Base-by-base conservation (phyloP, 2,329 filamentous ascomycete genomes). In the Ceratocystis eucalypticola region DNA sequence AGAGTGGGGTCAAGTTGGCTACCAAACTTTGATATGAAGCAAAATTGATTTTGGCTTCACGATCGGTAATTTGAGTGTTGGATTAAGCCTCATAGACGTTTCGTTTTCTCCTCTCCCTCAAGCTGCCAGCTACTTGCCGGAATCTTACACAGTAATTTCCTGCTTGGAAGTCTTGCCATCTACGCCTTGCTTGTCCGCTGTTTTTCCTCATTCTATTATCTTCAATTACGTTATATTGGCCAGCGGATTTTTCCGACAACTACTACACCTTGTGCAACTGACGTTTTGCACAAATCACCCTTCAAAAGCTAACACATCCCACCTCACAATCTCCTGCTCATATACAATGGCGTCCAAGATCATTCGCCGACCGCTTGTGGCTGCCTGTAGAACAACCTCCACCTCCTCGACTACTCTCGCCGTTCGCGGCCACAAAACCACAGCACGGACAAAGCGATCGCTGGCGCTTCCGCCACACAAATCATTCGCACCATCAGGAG, bases 391-490 rank as follows among this genome's bases (percentile, higher is more conserved):
- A 65, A 72, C 71, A 67, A 69, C 70, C 63, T 65, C 62, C 64
- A 67, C 55, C 69, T 71, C 63, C 72, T 72, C 63, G 53, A 68
- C 68, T 68, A 66, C 73, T 62, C 68, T 71, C 65, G 50, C 72
- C 64, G 71, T 71, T 66, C 76, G 77, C 68, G 75, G 81, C 62
- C 77, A 82, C 74, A 79, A 84, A 72, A 80, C 80, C 37, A 75
- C 79, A 2, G 74, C 77, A 64, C 80, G 83, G 66, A 83, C 81
- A 55, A 83, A 82, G 75, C 80, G 80, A 66, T 75, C 79, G 61
- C 79, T 85, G 71, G 85, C 83, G 72, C 79, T 87, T 71, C 75
- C 80, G 12, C 84, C 84, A 62, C 83, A 87, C 76, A 76, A 80
- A 46, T 83, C 83, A 70, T 87, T 87, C 74, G 75, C 83, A 50